phyloP scores from a whole-genome alignment of 768 basidiomycete species.

The Mycena rosella region DNA sequence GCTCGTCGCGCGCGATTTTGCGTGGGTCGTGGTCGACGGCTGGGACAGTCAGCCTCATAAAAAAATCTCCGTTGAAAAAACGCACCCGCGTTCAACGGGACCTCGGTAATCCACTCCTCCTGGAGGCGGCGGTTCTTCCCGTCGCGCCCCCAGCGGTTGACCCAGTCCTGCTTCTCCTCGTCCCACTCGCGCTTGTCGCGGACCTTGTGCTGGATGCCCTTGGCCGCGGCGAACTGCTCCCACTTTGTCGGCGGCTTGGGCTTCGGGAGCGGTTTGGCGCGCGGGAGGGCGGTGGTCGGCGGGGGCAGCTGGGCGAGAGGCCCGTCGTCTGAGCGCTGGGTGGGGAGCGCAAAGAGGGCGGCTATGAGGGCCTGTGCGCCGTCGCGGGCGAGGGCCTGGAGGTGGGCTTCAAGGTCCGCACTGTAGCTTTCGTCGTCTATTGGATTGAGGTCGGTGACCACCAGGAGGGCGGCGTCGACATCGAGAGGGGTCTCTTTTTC shows the following conservation, averaged over 20 bases:
- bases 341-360: conserved; percentile 87
- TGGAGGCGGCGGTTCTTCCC: conserved; percentile 92
- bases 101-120: conserved; percentile 92
- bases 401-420: conserved; percentile 82
- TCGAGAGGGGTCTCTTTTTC: conserved; percentile 86
- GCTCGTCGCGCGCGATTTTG: conserved; percentile 79
- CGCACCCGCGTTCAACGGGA: conserved; percentile 88
- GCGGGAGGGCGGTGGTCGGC: conserved; percentile 82
- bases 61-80: conserved; percentile 3
- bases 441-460: conserved; percentile 89
- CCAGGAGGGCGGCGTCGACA: conserved; percentile 85
- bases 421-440: conserved; percentile 91
- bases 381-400: conserved; percentile 83
- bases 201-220: conserved; percentile 88
- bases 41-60: conserved; percentile 43
- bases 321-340: conserved; percentile 79
- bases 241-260: conserved; percentile 95
- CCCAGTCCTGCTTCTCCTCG: conserved; percentile 95
- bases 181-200: conserved; percentile 92
- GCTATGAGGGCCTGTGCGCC: conserved; percentile 86
- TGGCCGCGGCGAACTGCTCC: conserved; percentile 94
- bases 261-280: conserved; percentile 93
- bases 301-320: conserved; percentile 86
- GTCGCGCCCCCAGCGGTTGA: conserved; percentile 88
- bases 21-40: conserved; percentile 87